Conservation (phyloP, 257 asterid species). For the Nicotiana paniculata region DNA sequence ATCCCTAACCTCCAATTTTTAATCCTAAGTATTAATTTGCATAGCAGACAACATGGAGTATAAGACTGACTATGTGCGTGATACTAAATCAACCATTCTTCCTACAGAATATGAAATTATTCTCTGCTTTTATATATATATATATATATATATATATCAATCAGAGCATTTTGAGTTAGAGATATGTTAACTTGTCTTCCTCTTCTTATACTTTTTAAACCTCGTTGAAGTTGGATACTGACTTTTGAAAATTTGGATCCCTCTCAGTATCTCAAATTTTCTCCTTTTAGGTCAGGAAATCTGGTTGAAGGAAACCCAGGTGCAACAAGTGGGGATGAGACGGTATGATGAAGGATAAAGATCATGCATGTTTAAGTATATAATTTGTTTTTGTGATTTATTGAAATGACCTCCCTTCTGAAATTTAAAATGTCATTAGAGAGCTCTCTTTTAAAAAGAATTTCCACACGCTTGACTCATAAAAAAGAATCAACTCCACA, state of each 20-base stretch:
- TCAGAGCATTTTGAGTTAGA: background rate
- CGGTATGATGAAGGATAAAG: conserved; percentile 49
- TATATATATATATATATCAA: background rate
- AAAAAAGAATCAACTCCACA: background rate
- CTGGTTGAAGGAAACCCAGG: conserved; percentile 89
- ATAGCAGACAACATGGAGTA: background rate
- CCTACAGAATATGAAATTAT: background rate
- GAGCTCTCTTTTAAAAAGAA: background rate
- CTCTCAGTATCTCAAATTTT: conserved; percentile 17
- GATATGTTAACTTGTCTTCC: background rate
- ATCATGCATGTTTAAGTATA: conserved; percentile 2
- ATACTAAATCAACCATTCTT: background rate
- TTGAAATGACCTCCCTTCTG: background rate
- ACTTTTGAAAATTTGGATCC: background rate
- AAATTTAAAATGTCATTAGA: background rate
- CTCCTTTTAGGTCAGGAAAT: conserved; percentile 74
- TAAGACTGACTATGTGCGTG: background rate
- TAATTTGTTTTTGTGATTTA: background rate
- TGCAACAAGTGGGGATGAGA: conserved; percentile 91
- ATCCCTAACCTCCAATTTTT: background rate
- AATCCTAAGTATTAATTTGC: background rate
- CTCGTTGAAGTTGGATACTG: background rate
- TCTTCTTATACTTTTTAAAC: background rate
- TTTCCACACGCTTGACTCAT: background rate
- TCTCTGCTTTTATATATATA: background rate